Percentiles rank a stretch among this genome's conserved stretches.
phyloP scores from a whole-genome alignment of 371 early-diverging fungal species.

The Enterocytospora artemiae region DNA sequence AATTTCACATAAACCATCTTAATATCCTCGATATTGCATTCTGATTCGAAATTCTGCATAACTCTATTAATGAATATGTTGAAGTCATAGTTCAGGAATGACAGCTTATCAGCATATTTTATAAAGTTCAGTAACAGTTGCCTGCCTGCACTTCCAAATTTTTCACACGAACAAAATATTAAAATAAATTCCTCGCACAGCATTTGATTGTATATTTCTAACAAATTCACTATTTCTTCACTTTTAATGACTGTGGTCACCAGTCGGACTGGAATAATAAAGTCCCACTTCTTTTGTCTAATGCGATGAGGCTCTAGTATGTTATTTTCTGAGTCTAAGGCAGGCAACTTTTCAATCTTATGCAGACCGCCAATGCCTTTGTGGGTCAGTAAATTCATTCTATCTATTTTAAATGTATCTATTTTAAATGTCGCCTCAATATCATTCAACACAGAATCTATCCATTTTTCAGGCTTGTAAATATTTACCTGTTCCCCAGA shows the following conservation, averaged over 20 bases:
- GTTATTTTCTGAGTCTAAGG: too few species aligned
- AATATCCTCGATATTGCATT: too few species aligned
- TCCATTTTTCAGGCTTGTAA: slow-evolving; percentile 46
- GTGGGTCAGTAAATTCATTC: background rate
- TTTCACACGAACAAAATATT: slow-evolving; percentile 34
- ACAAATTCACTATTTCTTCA: background rate
- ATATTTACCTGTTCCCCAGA: slow-evolving; percentile 21
- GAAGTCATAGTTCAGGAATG: slow-evolving; percentile 1
- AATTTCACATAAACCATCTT: too few species aligned
- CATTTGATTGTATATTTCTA: slow-evolving; percentile 22
- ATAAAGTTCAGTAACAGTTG: slow-evolving; percentile 33
- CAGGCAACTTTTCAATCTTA: background rate
- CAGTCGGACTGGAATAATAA: too few species aligned
- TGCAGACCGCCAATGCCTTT: background rate
- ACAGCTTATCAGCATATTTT: slow-evolving; percentile 14
- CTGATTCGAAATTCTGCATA: background rate
- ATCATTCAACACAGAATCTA: slow-evolving; percentile 22
- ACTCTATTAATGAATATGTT: background rate
- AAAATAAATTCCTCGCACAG: slow-evolving; percentile 27
- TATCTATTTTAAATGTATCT: background rate
- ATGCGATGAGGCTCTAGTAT: background rate
- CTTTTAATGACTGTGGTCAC: too few species aligned
- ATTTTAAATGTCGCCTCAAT: slow-evolving; percentile 23
- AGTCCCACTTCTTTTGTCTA: too few species aligned
- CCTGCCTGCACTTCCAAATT: slow-evolving; percentile 34